Percentiles rank a stretch among this genome's conserved stretches.
These are phyloP conservation scores for Plasmodium coatneyi DNA, from an alignment of 169 alveolate species.

Conservation along the genomic window DNA sequence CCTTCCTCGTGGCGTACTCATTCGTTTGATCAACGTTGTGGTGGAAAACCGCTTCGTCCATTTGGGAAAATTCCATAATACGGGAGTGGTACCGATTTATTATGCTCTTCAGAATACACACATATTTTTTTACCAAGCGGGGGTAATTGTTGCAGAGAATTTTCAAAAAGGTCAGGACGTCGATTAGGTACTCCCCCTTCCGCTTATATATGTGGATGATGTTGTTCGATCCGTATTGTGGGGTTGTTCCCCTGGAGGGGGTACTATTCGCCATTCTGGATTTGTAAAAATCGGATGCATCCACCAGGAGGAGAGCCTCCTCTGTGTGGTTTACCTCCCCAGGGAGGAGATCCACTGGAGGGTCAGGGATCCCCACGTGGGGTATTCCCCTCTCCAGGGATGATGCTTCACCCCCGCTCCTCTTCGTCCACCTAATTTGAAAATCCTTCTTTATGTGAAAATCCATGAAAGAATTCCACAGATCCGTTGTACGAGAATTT, in stretches of 20 bases:
- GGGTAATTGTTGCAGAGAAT: conserved; percentile 45
- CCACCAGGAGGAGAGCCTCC: not conserved
- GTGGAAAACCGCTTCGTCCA: conserved; percentile 64
- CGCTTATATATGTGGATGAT: conserved; percentile 46
- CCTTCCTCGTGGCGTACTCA: not conserved
- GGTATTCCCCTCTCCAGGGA: not conserved
- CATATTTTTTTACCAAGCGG: conserved; percentile 31
- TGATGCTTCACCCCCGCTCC: not conserved
- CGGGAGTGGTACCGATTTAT: conserved; percentile 69
- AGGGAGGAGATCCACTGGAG: not conserved
- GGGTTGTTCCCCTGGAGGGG: not conserved
- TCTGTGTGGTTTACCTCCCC: not conserved
- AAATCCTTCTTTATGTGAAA: conserved; percentile 59
- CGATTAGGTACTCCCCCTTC: conserved; percentile 63
- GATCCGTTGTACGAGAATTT: conserved; percentile 54
- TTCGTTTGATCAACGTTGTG: conserved; percentile 19
- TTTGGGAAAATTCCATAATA: conserved; percentile 72
- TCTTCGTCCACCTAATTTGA: conserved; percentile 5
- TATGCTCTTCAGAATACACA: conserved; percentile 55
- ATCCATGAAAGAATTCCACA: conserved; percentile 69
- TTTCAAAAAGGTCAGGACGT: conserved; percentile 32
- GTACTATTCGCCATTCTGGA: not conserved
- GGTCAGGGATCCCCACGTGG: not conserved
- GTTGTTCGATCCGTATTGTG: not conserved
- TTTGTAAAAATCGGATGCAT: not conserved